Percentiles rank a stretch among this genome's conserved stretches.
Evolutionary conservation across 1,284 basidiomycete species (phyloP).

Genomic region (Trametes polyzona): DNA sequence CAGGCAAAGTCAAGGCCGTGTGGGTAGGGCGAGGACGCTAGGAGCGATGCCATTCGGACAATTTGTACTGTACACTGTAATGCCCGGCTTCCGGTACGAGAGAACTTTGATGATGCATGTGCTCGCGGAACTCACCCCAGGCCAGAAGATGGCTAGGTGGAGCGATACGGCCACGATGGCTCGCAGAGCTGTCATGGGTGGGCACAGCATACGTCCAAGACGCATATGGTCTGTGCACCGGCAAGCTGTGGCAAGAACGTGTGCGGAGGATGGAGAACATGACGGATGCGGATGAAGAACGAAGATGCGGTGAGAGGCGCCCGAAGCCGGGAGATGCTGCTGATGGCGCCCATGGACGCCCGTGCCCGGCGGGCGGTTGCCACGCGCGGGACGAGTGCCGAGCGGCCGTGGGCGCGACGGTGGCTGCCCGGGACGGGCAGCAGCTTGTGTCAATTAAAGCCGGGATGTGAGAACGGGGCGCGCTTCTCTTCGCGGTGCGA

Average conservation of each 20-base stretch:
- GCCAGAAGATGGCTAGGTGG: background rate
- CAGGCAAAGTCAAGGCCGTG: background rate
- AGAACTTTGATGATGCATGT: background rate
- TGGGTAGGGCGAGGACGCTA: background rate
- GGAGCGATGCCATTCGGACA: background rate
- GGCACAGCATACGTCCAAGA: background rate
- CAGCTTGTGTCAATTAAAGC: slow-evolving; percentile 4
- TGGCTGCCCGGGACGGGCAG: background rate
- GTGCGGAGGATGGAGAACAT: background rate
- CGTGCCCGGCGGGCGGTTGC: background rate
- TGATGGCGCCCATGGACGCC: too few relatives aligned
- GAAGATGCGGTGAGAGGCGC: slow-evolving; percentile 1
- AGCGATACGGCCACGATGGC: background rate
- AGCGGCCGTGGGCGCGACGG: background rate
- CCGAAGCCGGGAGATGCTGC: background rate
- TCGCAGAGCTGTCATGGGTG: slow-evolving; percentile 4
- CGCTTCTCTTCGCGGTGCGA: slow-evolving; percentile 10
- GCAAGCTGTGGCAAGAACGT: background rate
- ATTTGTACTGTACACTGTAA: background rate
- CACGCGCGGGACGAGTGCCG: background rate
- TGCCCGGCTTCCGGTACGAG: background rate
- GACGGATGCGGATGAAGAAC: background rate
- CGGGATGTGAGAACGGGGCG: background rate
- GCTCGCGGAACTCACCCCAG: background rate
- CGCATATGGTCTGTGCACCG: background rate